Conservation (phyloP, 768 basidiomycete species). For the Udeniomyces megalosporus region DNA sequence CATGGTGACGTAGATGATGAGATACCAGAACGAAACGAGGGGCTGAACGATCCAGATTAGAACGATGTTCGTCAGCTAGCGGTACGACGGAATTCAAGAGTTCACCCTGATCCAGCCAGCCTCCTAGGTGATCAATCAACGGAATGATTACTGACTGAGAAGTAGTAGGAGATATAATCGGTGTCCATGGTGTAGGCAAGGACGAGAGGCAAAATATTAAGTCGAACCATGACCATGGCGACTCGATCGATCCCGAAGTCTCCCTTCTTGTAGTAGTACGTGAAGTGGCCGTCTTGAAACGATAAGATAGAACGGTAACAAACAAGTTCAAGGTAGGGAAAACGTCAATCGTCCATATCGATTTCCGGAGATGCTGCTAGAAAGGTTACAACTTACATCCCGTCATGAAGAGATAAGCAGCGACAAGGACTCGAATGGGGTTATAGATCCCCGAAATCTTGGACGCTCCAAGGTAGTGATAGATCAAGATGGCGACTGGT, state of each 20-base stretch:
- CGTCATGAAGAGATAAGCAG: slow-evolving; percentile 81
- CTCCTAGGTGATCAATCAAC: background rate
- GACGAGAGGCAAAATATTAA: slow-evolving; percentile 66
- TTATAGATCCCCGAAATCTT: slow-evolving; percentile 88
- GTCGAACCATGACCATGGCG: slow-evolving; percentile 57
- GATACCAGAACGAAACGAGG: slow-evolving; percentile 72
- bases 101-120: too few species aligned
- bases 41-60: too few species aligned
- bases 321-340: background rate
- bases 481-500: slow-evolving; percentile 72
- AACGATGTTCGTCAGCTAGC: slow-evolving; percentile 23
- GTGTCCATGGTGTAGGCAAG: slow-evolving; percentile 85
- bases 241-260: slow-evolving; percentile 68
- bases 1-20: slow-evolving; percentile 72
- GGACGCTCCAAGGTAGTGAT: slow-evolving; percentile 81
- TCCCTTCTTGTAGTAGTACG: slow-evolving; percentile 74
- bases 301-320: background rate
- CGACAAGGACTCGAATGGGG: slow-evolving; percentile 71
- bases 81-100: background rate
- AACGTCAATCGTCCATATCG: too few species aligned
- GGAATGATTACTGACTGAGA: slow-evolving; percentile 7
- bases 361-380: background rate
- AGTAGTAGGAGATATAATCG: slow-evolving; percentile 59
- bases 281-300: slow-evolving; percentile 41
- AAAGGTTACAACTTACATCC: slow-evolving; percentile 47